Evolutionary conservation across 164 flowering plant species (phyloP).

Genomic region (Tinospora cordifolia): DNA sequence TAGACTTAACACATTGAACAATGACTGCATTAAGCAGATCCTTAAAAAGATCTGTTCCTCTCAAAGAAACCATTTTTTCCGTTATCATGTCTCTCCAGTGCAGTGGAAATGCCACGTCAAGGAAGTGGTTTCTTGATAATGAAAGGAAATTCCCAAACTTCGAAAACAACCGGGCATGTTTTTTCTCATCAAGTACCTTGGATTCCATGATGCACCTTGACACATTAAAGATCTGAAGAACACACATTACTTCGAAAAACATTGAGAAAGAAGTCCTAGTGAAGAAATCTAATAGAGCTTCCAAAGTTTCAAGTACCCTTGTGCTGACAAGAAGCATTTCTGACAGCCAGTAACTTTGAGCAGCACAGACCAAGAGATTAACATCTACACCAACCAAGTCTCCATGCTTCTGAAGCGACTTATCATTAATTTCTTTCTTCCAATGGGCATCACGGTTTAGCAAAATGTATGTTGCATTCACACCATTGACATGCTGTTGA

Average conservation of each 20-base stretch:
- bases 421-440: constrained; percentile 27
- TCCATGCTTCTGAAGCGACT: constrained; percentile 15
- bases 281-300: constrained; percentile 20
- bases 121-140: constrained; percentile 21
- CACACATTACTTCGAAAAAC: constrained; percentile 21
- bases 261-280: constrained; percentile 12
- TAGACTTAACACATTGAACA: constrained; percentile 10
- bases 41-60: constrained; percentile 29
- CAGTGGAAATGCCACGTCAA: constrained; percentile 30
- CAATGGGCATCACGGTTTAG: constrained; percentile 46
- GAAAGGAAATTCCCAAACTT: constrained; percentile 20
- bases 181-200: constrained; percentile 9
- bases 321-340: constrained; percentile 33
- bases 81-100: constrained; percentile 28
- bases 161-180: constrained; percentile 18
- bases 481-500: constrained; percentile 17
- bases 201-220: constrained; percentile 29
- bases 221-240: constrained; percentile 26
- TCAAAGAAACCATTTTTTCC: constrained; percentile 30
- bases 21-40: constrained; percentile 33
- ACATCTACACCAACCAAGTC: constrained; percentile 23
- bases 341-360: constrained; percentile 27
- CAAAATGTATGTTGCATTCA: constrained; percentile 9
- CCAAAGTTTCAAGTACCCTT: constrained; percentile 34
- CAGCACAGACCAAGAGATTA: constrained; percentile 28